Conservation (phyloP, 345 rosid species). For the Chamaenerion angustifolium region DNA sequence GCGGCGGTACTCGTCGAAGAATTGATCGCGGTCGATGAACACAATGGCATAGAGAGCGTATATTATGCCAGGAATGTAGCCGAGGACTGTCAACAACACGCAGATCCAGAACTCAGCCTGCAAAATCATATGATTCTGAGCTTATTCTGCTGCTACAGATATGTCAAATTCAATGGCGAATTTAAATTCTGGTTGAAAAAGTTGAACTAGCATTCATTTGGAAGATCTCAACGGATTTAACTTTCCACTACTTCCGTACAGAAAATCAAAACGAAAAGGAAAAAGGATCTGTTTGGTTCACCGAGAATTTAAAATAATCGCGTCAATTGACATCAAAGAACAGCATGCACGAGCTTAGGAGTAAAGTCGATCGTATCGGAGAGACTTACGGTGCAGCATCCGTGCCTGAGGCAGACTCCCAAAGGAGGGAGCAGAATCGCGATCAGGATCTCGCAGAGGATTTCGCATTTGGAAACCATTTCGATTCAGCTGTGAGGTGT, state of each 20-base stretch:
- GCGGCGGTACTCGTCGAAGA: conserved; percentile 72
- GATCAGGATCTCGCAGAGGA: conserved; percentile 1
- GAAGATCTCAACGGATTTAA: too few species aligned
- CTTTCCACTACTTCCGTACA: too few species aligned
- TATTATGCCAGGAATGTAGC: conserved; percentile 86
- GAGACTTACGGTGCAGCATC: conserved; percentile 57
- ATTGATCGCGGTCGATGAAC: conserved; percentile 64
- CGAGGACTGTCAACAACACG: conserved; percentile 59
- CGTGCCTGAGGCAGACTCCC: conserved; percentile 39
- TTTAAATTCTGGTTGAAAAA: too few species aligned
- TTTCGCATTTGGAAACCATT: not conserved
- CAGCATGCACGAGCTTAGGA: too few species aligned
- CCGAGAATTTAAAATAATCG: too few species aligned
- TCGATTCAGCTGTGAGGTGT: not conserved
- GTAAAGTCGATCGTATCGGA: not conserved
- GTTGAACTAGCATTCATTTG: too few species aligned
- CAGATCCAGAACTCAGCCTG: conserved; percentile 86
- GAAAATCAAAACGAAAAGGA: too few species aligned
- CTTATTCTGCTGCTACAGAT: too few species aligned
- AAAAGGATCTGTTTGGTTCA: too few species aligned
- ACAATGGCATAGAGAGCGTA: conserved; percentile 79
- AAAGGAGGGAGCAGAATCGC: conserved; percentile 1
- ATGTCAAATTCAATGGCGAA: too few species aligned
- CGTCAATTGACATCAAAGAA: too few species aligned
- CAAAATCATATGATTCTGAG: conserved; percentile 2